Base-by-base conservation (phyloP, 805 yeast species). In the Metschnikowia kofuensis region DNA sequence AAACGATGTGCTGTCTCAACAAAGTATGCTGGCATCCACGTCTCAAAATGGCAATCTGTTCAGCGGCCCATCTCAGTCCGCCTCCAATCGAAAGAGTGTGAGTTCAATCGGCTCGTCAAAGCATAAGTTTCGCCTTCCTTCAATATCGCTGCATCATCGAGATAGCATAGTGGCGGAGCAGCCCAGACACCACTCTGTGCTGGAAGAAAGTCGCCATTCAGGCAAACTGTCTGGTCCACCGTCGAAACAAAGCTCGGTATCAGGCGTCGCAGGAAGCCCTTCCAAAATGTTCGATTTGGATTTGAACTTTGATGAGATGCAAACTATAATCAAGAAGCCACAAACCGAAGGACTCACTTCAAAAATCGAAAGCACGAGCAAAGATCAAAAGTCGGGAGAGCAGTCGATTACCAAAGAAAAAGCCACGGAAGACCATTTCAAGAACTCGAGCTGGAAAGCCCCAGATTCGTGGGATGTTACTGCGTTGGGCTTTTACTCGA, bases 381-480 rank as follows among this genome's bases (percentile, higher is more conserved):
- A n/a, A 12, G 47, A 42, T 6, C 36, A 31, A n/a, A n/a, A n/a
- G n/a, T 14, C 49, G 6, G 31, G 31, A 14, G 53, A 51, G 16
- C 26, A 14, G 9, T 36, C 28, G 4, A 21, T 27, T 13, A 40
- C 38, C 7, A 50, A 44, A 26, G 52, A 42, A n/a, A 27, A 35
- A 4, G 41, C 35, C 21, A 13, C 61, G 9, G 55, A 58, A 13
- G 42, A 48, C n/a, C 27, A 32, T 1, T 50, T 50, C 41, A 50
- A 47, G 32, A 38, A 47, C 7, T 60, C 60, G 0, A 55, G 61
- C 6, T 75, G 79, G 79, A 66, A 60, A 41, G 77, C 79, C 1
- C 79, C 79, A 0, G 79, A 75, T 53, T 67, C 74, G 48, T 75
- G 79, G 79, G 79, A 72, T 46, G 79, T 75, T 16, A 72, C 74